phyloP scores from a whole-genome alignment of 2,329 filamentous ascomycete genomes.

The Epichloe sibirici region DNA sequence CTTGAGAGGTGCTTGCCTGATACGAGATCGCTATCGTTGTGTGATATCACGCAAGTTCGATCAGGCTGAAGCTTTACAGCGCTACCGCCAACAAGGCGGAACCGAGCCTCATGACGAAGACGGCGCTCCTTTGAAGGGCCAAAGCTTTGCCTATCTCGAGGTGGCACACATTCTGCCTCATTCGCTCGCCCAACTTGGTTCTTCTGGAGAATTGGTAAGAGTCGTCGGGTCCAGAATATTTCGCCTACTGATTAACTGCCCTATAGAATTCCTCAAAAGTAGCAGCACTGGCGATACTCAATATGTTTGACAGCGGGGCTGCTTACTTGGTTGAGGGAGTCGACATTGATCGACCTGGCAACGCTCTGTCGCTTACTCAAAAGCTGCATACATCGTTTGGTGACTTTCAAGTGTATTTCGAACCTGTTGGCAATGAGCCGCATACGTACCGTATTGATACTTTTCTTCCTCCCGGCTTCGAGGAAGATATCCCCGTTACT shows the following conservation, averaged over 20 bases:
- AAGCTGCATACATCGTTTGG: conserved; percentile 11
- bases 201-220: too few species aligned
- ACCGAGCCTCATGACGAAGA: conserved; percentile 2
- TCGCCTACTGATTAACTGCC: background rate
- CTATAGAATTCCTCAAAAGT: conserved; percentile 15
- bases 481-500: conserved; percentile 15
- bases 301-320: conserved; percentile 28
- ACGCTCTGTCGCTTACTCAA: conserved; percentile 18
- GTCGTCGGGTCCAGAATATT: too few species aligned
- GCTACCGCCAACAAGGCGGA: too few species aligned
- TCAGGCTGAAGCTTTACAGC: background rate
- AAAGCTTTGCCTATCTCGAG: conserved; percentile 1
- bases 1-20: conserved; percentile 5
- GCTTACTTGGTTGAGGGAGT: conserved; percentile 24
- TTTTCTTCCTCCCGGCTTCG: conserved; percentile 4
- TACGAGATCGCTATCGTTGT: conserved; percentile 7
- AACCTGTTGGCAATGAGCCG: conserved; percentile 14
- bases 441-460: conserved; percentile 13
- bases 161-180: conserved; percentile 10
- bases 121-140: background rate
- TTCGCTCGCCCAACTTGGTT: conserved; percentile 1
- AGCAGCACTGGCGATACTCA: conserved; percentile 24
- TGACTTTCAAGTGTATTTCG: conserved; percentile 13
- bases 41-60: conserved; percentile 6
- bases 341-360: conserved; percentile 27